Evolutionary conservation across 1,139 yeast species (phyloP).

Genomic region (Sugiyamaella castrensis): DNA sequence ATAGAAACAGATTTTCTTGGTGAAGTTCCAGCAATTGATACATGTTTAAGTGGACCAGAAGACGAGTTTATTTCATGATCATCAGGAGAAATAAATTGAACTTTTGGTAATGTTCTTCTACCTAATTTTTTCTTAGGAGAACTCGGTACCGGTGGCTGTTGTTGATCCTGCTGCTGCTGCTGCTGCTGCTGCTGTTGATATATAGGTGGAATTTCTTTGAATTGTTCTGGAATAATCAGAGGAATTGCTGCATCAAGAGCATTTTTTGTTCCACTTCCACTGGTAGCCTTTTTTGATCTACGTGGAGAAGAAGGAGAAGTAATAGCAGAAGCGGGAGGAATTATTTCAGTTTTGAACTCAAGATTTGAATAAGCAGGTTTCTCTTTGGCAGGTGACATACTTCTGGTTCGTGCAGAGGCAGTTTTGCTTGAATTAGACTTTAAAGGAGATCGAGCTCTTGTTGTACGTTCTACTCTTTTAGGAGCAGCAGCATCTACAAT

Average conservation of each 20-base stretch:
- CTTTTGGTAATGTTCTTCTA: constrained; percentile 6
- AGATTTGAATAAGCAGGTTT: too few species aligned
- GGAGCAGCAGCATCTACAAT: constrained; percentile 36
- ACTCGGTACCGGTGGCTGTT: too few species aligned
- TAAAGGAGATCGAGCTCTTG: constrained; percentile 27
- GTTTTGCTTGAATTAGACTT: constrained; percentile 2
- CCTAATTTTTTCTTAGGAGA: constrained; percentile 8
- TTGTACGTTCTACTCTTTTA: constrained; percentile 18
- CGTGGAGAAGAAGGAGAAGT: constrained; percentile 5
- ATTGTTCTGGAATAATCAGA: too few species aligned
- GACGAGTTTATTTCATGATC: constrained; percentile 1
- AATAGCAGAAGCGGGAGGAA: neutral
- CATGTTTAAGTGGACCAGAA: constrained; percentile 1
- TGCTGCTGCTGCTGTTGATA: too few species aligned
- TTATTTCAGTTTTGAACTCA: too few species aligned
- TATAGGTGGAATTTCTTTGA: too few species aligned
- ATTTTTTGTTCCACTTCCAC: neutral
- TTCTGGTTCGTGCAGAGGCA: constrained; percentile 5
- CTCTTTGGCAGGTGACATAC: constrained; percentile 10
- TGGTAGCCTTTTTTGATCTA: constrained; percentile 2
- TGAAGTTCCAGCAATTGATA: constrained; percentile 9
- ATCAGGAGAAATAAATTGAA: neutral
- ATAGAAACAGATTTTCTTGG: constrained; percentile 11
- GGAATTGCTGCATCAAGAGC: too few species aligned
- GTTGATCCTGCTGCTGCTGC: too few species aligned